Evolutionary conservation across 2,329 filamentous ascomycete genomes (phyloP).

Genomic region (Plectosphaerella sp.): DNA sequence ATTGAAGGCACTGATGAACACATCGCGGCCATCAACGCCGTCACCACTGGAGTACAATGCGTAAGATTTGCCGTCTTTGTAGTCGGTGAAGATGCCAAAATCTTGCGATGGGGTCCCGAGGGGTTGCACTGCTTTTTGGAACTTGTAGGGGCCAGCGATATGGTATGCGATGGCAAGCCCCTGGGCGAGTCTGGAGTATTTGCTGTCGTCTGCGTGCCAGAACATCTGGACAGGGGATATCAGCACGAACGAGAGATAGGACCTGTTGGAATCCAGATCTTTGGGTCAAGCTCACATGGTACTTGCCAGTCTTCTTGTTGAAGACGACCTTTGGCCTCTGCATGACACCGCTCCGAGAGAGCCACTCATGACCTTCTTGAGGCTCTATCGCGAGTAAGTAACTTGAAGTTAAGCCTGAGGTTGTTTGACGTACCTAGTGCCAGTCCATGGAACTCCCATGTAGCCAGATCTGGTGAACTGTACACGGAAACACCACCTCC

Average conservation of each 20-base stretch:
- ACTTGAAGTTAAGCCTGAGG: neutral
- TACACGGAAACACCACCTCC: conserved; percentile 56
- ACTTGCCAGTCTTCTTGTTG: conserved; percentile 47
- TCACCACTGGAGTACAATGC: conserved; percentile 57
- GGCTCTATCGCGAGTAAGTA: conserved; percentile 29
- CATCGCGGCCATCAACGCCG: conserved; percentile 45
- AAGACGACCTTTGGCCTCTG: conserved; percentile 60
- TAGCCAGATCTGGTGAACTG: conserved; percentile 56
- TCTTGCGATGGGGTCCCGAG: conserved; percentile 59
- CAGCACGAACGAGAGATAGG: neutral
- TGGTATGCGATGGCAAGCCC: conserved; percentile 47
- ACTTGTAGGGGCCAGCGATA: conserved; percentile 47
- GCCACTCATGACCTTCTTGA: conserved; percentile 48
- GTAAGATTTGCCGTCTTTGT: conserved; percentile 50
- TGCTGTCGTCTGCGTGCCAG: conserved; percentile 58
- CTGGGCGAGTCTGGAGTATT: conserved; percentile 50
- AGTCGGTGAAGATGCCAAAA: conserved; percentile 57
- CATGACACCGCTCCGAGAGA: conserved; percentile 51
- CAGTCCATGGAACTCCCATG: conserved; percentile 51
- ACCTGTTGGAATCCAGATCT: neutral
- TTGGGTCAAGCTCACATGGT: conserved; percentile 38
- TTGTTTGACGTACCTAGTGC: conserved; percentile 38
- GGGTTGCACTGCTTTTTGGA: conserved; percentile 45
- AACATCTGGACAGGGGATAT: conserved; percentile 36
- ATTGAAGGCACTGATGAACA: conserved; percentile 51